Evolutionary conservation across 192 early-diverging fungal genomes (phyloP).

Genomic region (Gaertneriomyces semiglobifer): DNA sequence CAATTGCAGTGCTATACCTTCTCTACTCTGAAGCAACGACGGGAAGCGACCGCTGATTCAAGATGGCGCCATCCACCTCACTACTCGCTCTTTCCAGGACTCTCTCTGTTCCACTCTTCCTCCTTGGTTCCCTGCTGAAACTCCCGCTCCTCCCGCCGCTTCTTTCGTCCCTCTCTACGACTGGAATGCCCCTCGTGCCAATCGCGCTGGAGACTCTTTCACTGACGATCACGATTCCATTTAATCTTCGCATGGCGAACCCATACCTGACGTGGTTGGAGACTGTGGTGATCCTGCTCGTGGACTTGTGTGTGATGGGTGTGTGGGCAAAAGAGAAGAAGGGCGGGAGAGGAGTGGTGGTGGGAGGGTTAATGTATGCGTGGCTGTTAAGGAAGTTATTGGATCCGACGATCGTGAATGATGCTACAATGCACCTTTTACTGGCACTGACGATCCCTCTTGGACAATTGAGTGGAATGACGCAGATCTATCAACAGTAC

Average conservation of each 20-base stretch:
- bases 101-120: conserved; percentile 17
- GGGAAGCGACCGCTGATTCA: too few species aligned
- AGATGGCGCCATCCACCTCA: not conserved
- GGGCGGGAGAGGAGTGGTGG: not conserved
- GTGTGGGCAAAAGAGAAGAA: conserved; percentile 1
- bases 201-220: conserved; percentile 21
- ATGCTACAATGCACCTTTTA: conserved; percentile 14
- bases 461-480: conserved; percentile 10
- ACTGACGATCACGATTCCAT: conserved; percentile 20
- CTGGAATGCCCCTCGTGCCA: conserved; percentile 21
- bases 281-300: conserved; percentile 10
- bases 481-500: conserved; percentile 22
- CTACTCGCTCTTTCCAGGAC: conserved; percentile 23
- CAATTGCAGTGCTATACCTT: too few species aligned
- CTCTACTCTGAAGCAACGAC: too few species aligned
- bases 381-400: conserved; percentile 1
- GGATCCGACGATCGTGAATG: not conserved
- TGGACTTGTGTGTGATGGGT: conserved; percentile 9
- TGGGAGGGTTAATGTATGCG: not conserved
- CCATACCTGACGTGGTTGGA: conserved; percentile 26
- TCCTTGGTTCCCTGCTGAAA: conserved; percentile 29
- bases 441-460: conserved; percentile 18
- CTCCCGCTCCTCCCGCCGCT: conserved; percentile 23
- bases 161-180: conserved; percentile 13
- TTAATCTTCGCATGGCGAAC: conserved; percentile 19